Evolutionary conservation across 2,329 filamentous ascomycete species (phyloP).

Genomic region (Nemania diffusa): DNA sequence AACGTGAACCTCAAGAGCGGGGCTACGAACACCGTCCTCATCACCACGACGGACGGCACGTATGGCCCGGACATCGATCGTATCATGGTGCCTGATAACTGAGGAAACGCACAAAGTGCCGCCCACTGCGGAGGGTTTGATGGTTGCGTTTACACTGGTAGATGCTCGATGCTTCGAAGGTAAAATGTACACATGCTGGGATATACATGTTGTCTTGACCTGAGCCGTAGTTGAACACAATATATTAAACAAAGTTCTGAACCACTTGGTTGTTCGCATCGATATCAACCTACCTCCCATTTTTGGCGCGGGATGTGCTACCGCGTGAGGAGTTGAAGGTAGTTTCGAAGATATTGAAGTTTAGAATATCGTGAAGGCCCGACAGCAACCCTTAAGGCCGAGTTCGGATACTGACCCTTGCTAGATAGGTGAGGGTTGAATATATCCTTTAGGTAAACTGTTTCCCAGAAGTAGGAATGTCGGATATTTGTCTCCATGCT

Average conservation of each 20-base stretch:
- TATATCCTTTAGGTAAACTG: too few relatives aligned
- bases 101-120: conserved; percentile 2
- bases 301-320: too few relatives aligned
- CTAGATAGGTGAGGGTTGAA: too few relatives aligned
- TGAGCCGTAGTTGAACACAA: background rate
- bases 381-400: too few relatives aligned
- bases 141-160: background rate
- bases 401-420: too few relatives aligned
- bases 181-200: too few relatives aligned
- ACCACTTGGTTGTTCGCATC: too few relatives aligned
- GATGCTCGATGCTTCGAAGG: background rate
- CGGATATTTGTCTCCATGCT: background rate
- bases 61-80: conserved; percentile 65
- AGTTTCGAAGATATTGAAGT: too few relatives aligned
- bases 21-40: conserved; percentile 58
- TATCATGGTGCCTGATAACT: conserved; percentile 59
- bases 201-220: background rate
- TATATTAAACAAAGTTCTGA: background rate
- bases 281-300: too few relatives aligned
- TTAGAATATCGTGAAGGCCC: too few relatives aligned
- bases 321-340: too few relatives aligned
- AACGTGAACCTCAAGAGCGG: conserved; percentile 61
- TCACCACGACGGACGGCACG: conserved; percentile 54
- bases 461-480: background rate
- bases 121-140: background rate